Conservation (phyloP, 108 stramenopile genomes). For the Nitzschia sp. region DNA sequence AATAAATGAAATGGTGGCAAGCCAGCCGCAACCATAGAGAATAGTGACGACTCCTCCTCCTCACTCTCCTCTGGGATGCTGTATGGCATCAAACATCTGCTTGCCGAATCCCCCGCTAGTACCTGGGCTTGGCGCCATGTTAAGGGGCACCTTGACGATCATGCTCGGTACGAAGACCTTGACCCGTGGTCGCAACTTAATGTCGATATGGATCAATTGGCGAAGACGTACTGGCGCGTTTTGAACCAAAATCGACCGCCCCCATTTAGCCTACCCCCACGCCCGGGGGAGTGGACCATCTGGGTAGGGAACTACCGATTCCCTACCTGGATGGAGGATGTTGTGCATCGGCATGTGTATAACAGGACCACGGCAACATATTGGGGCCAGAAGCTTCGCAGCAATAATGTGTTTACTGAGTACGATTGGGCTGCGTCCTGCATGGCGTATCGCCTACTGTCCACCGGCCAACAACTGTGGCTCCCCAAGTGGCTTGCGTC, state of each 20-base stretch:
- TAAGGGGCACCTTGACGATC: not conserved
- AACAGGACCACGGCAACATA: not conserved
- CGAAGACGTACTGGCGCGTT: not conserved
- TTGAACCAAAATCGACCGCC: not conserved
- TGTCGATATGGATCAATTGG: not conserved
- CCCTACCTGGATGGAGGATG: not conserved
- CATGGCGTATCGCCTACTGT: not conserved
- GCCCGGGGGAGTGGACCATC: not conserved
- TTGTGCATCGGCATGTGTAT: not conserved
- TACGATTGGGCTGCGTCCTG: not conserved
- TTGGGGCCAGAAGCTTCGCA: not conserved
- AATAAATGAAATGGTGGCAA: too few relatives aligned
- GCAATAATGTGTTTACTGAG: not conserved
- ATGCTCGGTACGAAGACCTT: not conserved
- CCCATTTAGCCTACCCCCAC: not conserved
- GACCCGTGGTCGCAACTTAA: not conserved
- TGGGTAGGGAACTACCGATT: not conserved
- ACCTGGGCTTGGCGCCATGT: not conserved
- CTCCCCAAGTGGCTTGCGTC: not conserved
- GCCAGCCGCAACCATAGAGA: too few relatives aligned
- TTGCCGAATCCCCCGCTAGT: not conserved
- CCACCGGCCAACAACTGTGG: not conserved
- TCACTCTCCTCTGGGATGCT: too few relatives aligned
- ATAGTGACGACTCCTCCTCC: too few relatives aligned
- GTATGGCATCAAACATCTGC: too few relatives aligned